Percentiles rank a stretch among this genome's conserved stretches.
Evolutionary conservation across 768 basidiomycete species (phyloP).

Genomic region (Leccinellum rugosiceps): DNA sequence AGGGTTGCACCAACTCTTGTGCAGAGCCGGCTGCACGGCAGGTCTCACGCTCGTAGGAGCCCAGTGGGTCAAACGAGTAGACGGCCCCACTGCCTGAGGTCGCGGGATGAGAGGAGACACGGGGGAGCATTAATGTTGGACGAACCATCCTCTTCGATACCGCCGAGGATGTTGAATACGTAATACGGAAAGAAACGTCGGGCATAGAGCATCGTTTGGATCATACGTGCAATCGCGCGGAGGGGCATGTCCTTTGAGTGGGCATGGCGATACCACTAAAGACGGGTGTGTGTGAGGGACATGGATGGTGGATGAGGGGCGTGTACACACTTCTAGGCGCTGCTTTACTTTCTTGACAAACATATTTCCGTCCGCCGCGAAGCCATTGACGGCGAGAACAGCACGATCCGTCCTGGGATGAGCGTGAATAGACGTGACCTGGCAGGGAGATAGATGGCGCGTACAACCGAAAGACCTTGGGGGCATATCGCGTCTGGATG

Average conservation of each 20-base stretch:
- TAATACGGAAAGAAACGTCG: conserved; percentile 99
- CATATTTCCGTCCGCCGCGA: conserved; percentile 95
- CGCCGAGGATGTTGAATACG: conserved; percentile 93
- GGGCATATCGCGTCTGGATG: conserved; percentile 96
- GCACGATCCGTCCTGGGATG: conserved; percentile 79
- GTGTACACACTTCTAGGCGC: conserved; percentile 76
- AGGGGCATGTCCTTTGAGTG: conserved; percentile 98
- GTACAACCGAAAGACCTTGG: conserved; percentile 92
- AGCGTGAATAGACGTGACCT: neutral
- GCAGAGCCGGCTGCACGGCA: conserved; percentile 97
- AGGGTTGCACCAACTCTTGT: conserved; percentile 92
- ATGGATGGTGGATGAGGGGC: neutral
- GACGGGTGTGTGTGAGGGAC: neutral
- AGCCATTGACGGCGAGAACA: conserved; percentile 93
- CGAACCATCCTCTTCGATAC: conserved; percentile 94
- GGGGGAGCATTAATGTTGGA: conserved; percentile 8
- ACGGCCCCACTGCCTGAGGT: conserved; percentile 85
- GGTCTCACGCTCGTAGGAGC: conserved; percentile 95
- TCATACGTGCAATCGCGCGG: conserved; percentile 92
- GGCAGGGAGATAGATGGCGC: conserved; percentile 24
- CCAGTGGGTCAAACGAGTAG: conserved; percentile 99
- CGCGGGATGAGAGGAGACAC: conserved; percentile 3
- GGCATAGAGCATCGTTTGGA: conserved; percentile 97
- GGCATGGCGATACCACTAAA: conserved; percentile 95
- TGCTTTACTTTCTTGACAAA: conserved; percentile 97